Conservation (phyloP, 805 yeast species). For the Nakazawaea ernobii region DNA sequence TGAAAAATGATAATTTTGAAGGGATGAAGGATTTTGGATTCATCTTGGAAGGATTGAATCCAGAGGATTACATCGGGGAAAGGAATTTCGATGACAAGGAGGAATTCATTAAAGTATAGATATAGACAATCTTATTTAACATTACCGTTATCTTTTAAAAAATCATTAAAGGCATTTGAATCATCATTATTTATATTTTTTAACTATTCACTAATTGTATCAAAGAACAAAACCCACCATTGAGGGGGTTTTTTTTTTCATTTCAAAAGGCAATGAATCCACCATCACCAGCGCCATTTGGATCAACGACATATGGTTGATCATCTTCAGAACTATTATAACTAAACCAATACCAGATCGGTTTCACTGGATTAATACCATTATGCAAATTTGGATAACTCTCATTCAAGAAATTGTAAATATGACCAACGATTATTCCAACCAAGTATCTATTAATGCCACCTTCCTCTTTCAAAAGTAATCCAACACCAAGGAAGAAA, state of each 20-base stretch:
- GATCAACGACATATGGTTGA: not conserved
- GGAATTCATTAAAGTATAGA: not conserved
- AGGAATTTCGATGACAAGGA: slow-evolving; percentile 10
- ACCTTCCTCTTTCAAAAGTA: slow-evolving; percentile 15
- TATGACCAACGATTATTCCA: slow-evolving; percentile 38
- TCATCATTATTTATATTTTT: no score
- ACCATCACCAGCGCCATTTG: not conserved
- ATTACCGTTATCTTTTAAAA: no score
- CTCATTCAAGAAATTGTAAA: slow-evolving; percentile 33
- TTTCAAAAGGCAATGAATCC: no score
- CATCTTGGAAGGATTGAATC: slow-evolving; percentile 17
- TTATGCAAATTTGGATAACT: slow-evolving; percentile 32
- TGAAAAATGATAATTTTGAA: not conserved
- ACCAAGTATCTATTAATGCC: slow-evolving; percentile 21
- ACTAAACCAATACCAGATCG: slow-evolving; percentile 33
- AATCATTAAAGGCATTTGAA: not conserved
- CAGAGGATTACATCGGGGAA: slow-evolving; percentile 15
- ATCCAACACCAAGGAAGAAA: slow-evolving; percentile 22
- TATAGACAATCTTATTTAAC: no score
- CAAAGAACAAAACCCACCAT: no score
- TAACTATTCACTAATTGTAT: no score
- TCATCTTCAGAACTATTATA: not conserved
- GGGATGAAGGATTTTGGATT: not conserved
- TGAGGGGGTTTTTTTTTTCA: no score
- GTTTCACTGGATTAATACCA: slow-evolving; percentile 29